These are phyloP conservation scores for Glutinoglossum americanum DNA, from an alignment of 495 filamentous ascomycete species.

Conservation along the genomic window DNA sequence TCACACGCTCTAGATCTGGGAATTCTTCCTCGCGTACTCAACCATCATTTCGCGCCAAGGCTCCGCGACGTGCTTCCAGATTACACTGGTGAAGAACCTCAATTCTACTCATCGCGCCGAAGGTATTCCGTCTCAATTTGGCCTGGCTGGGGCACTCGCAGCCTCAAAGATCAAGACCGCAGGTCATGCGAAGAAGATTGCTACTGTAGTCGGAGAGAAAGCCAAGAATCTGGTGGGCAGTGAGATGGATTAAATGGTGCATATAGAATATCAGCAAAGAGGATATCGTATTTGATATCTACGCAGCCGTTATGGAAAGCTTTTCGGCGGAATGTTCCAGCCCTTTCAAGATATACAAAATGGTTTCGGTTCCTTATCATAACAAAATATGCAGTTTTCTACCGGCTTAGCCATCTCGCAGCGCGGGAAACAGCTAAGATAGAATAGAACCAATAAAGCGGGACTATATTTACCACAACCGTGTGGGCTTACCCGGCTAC, in stretches of 20 bases:
- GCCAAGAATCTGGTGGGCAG: conserved; percentile 1
- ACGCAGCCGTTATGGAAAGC: neutral
- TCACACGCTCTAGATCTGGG: conserved; percentile 54
- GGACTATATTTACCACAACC: neutral
- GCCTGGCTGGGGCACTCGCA: conserved; percentile 45
- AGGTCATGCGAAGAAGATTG: conserved; percentile 7
- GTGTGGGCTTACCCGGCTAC: too few species aligned
- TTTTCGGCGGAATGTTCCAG: neutral
- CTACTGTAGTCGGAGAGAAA: conserved; percentile 10
- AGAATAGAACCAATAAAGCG: neutral
- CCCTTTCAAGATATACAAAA: neutral
- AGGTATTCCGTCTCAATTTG: conserved; percentile 56
- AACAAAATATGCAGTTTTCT: neutral
- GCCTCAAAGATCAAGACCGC: conserved; percentile 9
- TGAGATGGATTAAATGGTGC: neutral
- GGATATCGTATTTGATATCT: neutral
- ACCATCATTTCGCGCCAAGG: conserved; percentile 91
- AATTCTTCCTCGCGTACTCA: conserved; percentile 87
- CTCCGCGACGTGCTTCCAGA: conserved; percentile 86
- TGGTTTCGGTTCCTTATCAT: neutral
- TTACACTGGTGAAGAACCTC: conserved; percentile 90
- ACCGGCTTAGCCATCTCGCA: neutral
- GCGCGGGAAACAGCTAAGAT: neutral
- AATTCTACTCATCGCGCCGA: conserved; percentile 90
- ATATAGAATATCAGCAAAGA: neutral